phyloP scores from a whole-genome alignment of 805 yeast genomes.

The Hanseniaspora mollemarum region DNA sequence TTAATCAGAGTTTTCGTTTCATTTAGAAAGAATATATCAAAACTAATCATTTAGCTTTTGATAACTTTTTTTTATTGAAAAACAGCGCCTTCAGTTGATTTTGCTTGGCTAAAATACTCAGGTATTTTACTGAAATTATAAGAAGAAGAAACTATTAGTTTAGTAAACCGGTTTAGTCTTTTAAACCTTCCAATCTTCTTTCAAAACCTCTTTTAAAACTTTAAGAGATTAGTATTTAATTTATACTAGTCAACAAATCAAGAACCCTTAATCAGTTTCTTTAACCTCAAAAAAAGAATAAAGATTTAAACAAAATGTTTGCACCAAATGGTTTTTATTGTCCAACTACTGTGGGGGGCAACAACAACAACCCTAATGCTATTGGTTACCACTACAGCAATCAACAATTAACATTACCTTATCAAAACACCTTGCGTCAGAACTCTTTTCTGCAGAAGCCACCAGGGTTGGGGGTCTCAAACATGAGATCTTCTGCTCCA shows the following conservation, averaged over 20 bases:
- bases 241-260: neutral
- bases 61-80: too few species aligned
- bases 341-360: conserved; percentile 3
- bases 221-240: neutral
- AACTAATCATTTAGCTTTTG: too few species aligned
- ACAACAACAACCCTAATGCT: neutral
- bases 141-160: too few species aligned
- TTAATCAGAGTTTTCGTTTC: neutral
- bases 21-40: neutral
- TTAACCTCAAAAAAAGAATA: neutral
- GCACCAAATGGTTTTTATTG: conserved; percentile 12
- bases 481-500: conserved; percentile 6
- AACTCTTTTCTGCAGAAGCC: neutral
- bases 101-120: too few species aligned
- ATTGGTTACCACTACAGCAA: neutral
- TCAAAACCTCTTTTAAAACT: neutral
- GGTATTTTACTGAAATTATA: too few species aligned
- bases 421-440: conserved; percentile 13
- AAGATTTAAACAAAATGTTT: neutral
- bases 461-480: conserved; percentile 3
- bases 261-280: neutral
- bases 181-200: too few species aligned
- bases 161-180: too few species aligned
- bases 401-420: conserved; percentile 8
- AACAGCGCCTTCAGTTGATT: too few species aligned